Conservation (phyloP, 805 yeast genomes). For the Metschnikowia continentalis region DNA sequence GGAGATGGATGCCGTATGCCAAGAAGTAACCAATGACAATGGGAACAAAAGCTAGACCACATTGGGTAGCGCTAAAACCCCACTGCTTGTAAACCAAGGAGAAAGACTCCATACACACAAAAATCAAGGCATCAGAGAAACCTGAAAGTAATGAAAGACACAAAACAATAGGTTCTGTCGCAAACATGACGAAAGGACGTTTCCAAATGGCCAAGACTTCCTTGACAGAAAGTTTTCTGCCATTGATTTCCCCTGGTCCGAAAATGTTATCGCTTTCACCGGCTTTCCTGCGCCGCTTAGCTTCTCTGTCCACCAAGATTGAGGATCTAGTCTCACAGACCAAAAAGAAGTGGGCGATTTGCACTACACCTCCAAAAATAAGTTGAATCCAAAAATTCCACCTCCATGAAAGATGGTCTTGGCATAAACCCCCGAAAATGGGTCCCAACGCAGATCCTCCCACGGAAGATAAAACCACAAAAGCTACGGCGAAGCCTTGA, state of each 20-base stretch:
- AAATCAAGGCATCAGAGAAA: slow-evolving; percentile 39
- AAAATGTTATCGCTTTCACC: slow-evolving; percentile 31
- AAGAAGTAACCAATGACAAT: slow-evolving; percentile 33
- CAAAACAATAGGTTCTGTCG: slow-evolving; percentile 36
- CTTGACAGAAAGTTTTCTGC: slow-evolving; percentile 17
- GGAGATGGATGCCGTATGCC: slow-evolving; percentile 31
- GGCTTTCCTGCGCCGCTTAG: slow-evolving; percentile 29
- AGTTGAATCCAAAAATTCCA: slow-evolving; percentile 33
- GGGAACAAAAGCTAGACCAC: slow-evolving; percentile 32
- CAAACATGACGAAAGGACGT: slow-evolving; percentile 38
- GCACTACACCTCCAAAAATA: slow-evolving; percentile 32
- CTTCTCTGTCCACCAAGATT: slow-evolving; percentile 33
- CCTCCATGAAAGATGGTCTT: slow-evolving; percentile 18
- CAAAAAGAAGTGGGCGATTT: slow-evolving; percentile 29
- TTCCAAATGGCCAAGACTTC: slow-evolving; percentile 30
- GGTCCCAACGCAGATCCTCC: slow-evolving; percentile 31
- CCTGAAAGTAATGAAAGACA: slow-evolving; percentile 37
- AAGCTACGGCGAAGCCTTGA: slow-evolving; percentile 32
- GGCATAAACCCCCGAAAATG: slow-evolving; percentile 24
- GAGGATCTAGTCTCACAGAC: slow-evolving; percentile 35
- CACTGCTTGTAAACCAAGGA: slow-evolving; percentile 31
- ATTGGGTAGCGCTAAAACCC: slow-evolving; percentile 27
- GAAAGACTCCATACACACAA: slow-evolving; percentile 37
- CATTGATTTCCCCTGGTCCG: slow-evolving; percentile 32
- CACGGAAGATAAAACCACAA: slow-evolving; percentile 29